A percentile compares a stretch with the other conserved stretches of the same genome.
Conservation (phyloP, 495 filamentous ascomycete genomes). For the Lasiosphaeria hispida region DNA sequence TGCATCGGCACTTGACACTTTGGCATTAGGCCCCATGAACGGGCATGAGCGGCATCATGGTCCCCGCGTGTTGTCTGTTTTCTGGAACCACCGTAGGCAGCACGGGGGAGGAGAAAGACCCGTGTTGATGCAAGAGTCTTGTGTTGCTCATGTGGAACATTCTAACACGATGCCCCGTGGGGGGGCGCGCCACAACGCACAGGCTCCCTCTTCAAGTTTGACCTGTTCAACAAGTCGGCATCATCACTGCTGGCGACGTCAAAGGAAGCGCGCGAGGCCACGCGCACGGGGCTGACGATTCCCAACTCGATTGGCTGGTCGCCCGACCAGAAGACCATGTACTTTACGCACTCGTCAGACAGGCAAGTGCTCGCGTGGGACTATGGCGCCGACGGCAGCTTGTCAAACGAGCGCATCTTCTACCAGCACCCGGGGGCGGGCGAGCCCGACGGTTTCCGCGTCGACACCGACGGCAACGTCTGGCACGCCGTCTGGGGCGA, state of each 20-base stretch:
- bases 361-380: slow-evolving; percentile 71
- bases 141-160: neutral
- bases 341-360: slow-evolving; percentile 77
- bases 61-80: too few species aligned
- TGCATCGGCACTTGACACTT: neutral
- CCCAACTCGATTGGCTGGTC: slow-evolving; percentile 83
- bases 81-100: too few species aligned
- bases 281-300: slow-evolving; percentile 55
- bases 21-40: neutral
- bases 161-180: too few species aligned
- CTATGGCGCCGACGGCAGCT: slow-evolving; percentile 61
- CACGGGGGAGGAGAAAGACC: too few species aligned
- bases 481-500: slow-evolving; percentile 80
- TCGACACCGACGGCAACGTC: slow-evolving; percentile 69
- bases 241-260: too few species aligned
- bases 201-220: slow-evolving; percentile 45
- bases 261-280: neutral
- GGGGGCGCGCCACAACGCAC: neutral
- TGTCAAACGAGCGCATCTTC: slow-evolving; percentile 67
- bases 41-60: neutral
- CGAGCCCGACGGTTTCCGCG: slow-evolving; percentile 71
- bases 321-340: slow-evolving; percentile 70
- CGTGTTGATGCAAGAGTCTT: too few species aligned
- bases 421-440: slow-evolving; percentile 60
- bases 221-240: slow-evolving; percentile 16